Evolutionary conservation across 2,329 filamentous ascomycete species (phyloP).

Genomic region (Thelonectria rubi): DNA sequence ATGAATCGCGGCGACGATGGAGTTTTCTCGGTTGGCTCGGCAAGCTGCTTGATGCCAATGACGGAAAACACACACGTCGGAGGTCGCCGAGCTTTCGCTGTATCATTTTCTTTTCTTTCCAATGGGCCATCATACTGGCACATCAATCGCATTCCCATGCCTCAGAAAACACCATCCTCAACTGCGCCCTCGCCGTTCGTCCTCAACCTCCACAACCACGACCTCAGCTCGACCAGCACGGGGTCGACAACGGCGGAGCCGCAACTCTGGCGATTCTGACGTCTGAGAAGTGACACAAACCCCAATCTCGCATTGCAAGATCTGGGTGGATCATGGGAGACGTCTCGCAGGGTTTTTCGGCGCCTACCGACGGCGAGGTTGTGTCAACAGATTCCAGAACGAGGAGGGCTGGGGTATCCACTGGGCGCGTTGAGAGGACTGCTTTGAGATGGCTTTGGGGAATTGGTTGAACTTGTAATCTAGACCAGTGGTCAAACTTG

Average conservation of each 20-base stretch:
- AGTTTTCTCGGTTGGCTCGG: not conserved
- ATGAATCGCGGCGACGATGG: slow-evolving; percentile 18
- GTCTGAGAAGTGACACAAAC: slow-evolving; percentile 34
- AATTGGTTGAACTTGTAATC: not conserved
- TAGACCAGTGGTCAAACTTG: not conserved
- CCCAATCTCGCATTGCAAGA: slow-evolving; percentile 25
- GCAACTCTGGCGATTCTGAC: slow-evolving; percentile 15
- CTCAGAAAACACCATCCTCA: not conserved
- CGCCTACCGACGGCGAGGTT: slow-evolving; percentile 19
- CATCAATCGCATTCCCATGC: not conserved
- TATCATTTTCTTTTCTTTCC: not conserved
- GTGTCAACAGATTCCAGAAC: slow-evolving; percentile 11
- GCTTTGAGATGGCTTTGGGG: not conserved
- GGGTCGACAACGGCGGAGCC: not conserved
- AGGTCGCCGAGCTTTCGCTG: not conserved
- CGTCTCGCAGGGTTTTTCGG: slow-evolving; percentile 14
- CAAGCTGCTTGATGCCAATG: not conserved
- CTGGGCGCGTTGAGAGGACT: not conserved
- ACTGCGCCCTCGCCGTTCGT: not conserved
- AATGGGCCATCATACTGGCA: too few relatives aligned
- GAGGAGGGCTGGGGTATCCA: not conserved
- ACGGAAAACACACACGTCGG: slow-evolving; percentile 3
- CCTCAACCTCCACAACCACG: not conserved
- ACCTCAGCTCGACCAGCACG: not conserved
- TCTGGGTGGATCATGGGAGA: slow-evolving; percentile 18